A percentile compares a stretch with the other conserved stretches of the same genome.
These are phyloP conservation scores for Cymbopogon citratus DNA, from an alignment of 176 grass and related monocot genomes.

Conservation along the genomic window DNA sequence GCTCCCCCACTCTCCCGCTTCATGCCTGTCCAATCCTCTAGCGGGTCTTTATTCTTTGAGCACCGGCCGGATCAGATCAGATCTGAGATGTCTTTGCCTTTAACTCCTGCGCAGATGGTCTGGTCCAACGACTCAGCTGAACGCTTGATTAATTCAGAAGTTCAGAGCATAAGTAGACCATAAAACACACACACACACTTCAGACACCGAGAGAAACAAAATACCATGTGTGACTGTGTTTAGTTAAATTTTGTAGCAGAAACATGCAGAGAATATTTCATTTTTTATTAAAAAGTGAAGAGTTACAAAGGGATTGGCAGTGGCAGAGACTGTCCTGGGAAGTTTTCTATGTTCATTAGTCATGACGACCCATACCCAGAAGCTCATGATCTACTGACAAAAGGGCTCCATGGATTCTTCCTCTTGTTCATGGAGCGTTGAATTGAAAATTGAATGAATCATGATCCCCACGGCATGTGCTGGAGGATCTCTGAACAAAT, in stretches of 20 bases:
- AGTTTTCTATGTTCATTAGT: not conserved
- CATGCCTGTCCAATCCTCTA: not conserved
- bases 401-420: not conserved
- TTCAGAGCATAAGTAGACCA: not conserved
- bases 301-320: too few relatives aligned
- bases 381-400: not conserved
- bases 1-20: not conserved
- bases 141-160: not conserved
- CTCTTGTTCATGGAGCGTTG: not conserved
- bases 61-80: conserved; percentile 1
- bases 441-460: not conserved
- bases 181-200: not conserved
- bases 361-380: conserved; percentile 17
- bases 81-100: conserved; percentile 10
- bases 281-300: too few relatives aligned
- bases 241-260: not conserved
- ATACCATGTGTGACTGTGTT: not conserved
- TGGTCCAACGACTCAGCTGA: not conserved
- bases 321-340: too few relatives aligned
- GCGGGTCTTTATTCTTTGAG: conserved; percentile 27
- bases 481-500: conserved; percentile 19
- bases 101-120: not conserved
- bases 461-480: conserved; percentile 14
- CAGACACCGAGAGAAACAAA: not conserved
- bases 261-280: not conserved